phyloP scores from a whole-genome alignment of 129 eudicot genomes.

The Ambrosia trifida region DNA sequence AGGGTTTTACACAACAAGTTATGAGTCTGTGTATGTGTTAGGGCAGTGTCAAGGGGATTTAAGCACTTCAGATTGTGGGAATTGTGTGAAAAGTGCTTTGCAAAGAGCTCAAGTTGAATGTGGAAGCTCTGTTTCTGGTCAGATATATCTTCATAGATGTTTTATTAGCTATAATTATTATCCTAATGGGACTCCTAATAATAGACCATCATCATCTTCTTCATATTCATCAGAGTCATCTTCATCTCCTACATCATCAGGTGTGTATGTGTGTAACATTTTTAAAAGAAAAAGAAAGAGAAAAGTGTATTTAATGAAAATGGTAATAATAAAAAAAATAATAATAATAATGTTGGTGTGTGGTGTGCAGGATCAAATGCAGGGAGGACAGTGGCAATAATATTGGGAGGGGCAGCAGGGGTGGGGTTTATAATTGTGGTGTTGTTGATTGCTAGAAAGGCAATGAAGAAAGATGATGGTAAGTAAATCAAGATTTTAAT shows the following conservation, averaged over 20 bases:
- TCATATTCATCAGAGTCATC: conserved; percentile 33
- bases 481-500: too few relatives aligned
- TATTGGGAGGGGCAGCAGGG: conserved; percentile 94
- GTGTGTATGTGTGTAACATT: conserved; percentile 54
- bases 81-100: conserved; percentile 73
- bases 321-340: too few relatives aligned
- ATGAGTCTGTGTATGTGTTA: conserved; percentile 57
- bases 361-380: conserved; percentile 55
- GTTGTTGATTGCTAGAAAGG: conserved; percentile 67
- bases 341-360: neutral
- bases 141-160: conserved; percentile 74
- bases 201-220: conserved; percentile 41
- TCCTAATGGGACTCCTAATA: conserved; percentile 65
- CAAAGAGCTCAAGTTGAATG: conserved; percentile 89
- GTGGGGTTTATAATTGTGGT: conserved; percentile 79
- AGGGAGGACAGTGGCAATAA: conserved; percentile 94
- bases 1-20: conserved; percentile 68
- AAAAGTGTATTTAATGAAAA: neutral
- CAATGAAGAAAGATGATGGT: conserved; percentile 95
- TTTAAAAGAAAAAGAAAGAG: neutral
- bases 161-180: conserved; percentile 62
- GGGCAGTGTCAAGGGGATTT: conserved; percentile 95
- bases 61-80: conserved; percentile 70
- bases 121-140: conserved; percentile 74
- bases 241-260: conserved; percentile 51